Base-by-base conservation (phyloP, 2,329 filamentous ascomycete species). In the Exutisphaerella laricina region DNA sequence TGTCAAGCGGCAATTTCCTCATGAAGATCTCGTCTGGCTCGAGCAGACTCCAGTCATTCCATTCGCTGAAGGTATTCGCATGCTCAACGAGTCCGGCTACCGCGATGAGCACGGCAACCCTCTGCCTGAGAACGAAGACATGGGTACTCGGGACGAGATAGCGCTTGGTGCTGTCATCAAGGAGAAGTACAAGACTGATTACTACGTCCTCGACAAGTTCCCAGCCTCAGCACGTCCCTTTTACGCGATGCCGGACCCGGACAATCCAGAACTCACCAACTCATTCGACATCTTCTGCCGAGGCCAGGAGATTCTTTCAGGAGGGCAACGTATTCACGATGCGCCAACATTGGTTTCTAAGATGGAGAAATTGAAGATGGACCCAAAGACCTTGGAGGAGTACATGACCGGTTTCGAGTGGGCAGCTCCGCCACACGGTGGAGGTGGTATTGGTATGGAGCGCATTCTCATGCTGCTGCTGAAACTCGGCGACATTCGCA, bases 201-300 rank as follows among this genome's bases (percentile, higher is more conserved):
- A 94, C 69, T 96, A 92, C 66, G 84, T 96, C 50, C 75, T 96
- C 29, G 89, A 96, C 74, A 94, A 94, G 60, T 96, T 96, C 70
- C 89, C 89, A 1, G 72, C 79, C 16, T 82, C 80, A 5, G 89
- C 86, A 2, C 79, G 89, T 31, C 89, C 89, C 0, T 95, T 96
- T 67, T 95, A 96, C 61, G 87, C 89, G 1, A 89, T 94, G 77
- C 83, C 83, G 20, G 86, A 94, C 50, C 77, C 82, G 1, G 72
- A 82, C 12, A 79, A 94, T 58, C 71, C 78, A 9, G 73, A 76
- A 23, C 79, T 81, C 62, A 96, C 89, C 38, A 94, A 94, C 62
- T 94, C 89, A 0, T 96, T 95, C 57, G 89, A 96, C 62, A 94
- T 96, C 45, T 96, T 96, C 68, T 77, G 95, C 31, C 84, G 89